Evolutionary conservation across 78 protist species (phyloP).

Genomic region (Dictyostelium brefeldianum): DNA sequence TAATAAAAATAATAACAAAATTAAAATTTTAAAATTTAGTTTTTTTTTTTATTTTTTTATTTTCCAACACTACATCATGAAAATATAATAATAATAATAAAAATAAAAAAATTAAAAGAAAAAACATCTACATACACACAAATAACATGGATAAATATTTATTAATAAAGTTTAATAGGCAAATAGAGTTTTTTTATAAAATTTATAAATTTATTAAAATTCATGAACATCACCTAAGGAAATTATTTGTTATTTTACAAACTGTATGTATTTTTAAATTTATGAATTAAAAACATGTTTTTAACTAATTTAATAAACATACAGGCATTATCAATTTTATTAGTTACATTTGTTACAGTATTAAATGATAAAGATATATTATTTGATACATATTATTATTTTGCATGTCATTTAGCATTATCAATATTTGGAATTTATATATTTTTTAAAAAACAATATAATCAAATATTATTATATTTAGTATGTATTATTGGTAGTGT

Average conservation of each 20-base stretch:
- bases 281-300: too few relatives aligned
- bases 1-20: too few relatives aligned
- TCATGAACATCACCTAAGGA: constrained; percentile 11
- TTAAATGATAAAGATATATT: not conserved
- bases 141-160: not conserved
- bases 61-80: not conserved
- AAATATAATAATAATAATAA: not conserved
- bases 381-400: constrained; percentile 13
- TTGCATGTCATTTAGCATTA: not conserved
- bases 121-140: not conserved
- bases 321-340: not conserved
- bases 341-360: not conserved
- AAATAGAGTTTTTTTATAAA: not conserved
- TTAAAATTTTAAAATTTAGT: too few relatives aligned
- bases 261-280: not conserved
- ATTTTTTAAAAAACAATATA: not conserved
- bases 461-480: not conserved
- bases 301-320: not conserved
- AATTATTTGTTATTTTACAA: not conserved
- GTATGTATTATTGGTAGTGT: too few relatives aligned
- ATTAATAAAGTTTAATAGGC: not conserved
- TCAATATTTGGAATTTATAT: constrained; percentile 4
- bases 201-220: not conserved
- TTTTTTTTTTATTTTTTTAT: not conserved
- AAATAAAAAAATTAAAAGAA: not conserved